Evolutionary conservation across 768 basidiomycete genomes (phyloP), one percentile per base, ranked within the genome.

Genomic region (Calocybe indica): DNA sequence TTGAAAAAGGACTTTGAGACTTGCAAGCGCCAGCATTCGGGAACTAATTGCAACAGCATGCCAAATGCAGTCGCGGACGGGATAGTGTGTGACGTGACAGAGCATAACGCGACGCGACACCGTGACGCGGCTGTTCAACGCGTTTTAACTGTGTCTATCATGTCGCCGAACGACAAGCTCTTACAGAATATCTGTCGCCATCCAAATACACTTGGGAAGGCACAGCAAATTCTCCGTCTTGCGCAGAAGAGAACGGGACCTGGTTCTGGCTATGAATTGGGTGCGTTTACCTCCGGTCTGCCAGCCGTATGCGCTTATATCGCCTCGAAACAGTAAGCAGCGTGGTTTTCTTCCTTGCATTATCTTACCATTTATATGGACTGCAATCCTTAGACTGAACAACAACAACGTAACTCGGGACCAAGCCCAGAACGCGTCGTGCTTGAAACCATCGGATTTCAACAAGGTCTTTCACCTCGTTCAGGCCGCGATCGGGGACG

Each of bases 301-400:
- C 66, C 74, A 12, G 76, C 79, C 5, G 71, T 77, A 30, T 79
- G 76, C 51, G 72, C 76, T 28, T 67, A 68, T 45, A 57, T 81
- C 40, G 76, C 78, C 15, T 78, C 75, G 6, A 62, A 71, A 60
- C 60, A 63, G 79, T 79, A 49, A 37, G 63, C 22, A 22, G 22
- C 22, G 22, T 22, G 4, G 22, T 22, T 22, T 22, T 43, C 3
- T 47, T n/a, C 15, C 5, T 35, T 10, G 29, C 33, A 15, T 6
- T 32, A 37, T 5, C 35, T 37, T n/a, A 10, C 10, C 36, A 14
- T 29, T 32, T 10, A 13, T 40, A 38, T 28, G 9, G 2, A 33
- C 9, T 32, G 2, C 32, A 35, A 10, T 7, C 1, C 9, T 7
- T 15, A 70, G 69, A 37, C 59, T 69, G 3, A 69, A 69, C 28